Evolutionary conservation across 2,329 filamentous ascomycete genomes (phyloP), one percentile per base, ranked within the genome.

Genomic region (Verticillium tricorpus): DNA sequence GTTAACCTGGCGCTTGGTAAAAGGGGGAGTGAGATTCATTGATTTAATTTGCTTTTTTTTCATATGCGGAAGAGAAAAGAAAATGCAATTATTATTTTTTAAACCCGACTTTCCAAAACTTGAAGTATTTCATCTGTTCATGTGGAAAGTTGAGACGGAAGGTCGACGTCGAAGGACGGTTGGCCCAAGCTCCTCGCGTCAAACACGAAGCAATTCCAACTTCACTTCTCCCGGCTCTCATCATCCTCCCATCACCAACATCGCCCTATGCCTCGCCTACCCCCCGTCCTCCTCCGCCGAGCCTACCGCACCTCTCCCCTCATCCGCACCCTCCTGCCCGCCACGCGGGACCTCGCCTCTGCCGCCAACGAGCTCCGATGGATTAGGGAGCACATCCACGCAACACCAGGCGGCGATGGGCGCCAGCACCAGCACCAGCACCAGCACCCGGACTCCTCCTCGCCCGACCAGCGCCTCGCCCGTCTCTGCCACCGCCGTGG

Each of bases 301-400:
- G 88, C 88, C 62, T 76, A 76, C 64, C 71, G 73, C 9, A 78
- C 83, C 67, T 85, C 86, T 19, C 78, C 82, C 1, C 75, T 87
- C 58, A 78, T 90, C 5, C 79, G 85, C 8, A 72, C 79, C 2
- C 81, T 94, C 5, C 81, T 94, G 1, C 85, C 82, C 15, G 82
- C 81, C 9, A 90, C 89, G 66, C 82, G 88, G 63, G 82, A 86
- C 67, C 70, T 92, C 2, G 70, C 73, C n/a, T 86, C 87, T 3
- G 87, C 89, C 6, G 78, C 79, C 60, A 87, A 86, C 69, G 90
- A 94, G 77, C 78, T 93, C 59, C 83, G 89, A 69, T 94, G 90
- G 91, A 83, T 94, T 59, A 80, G 78, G 58, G 82, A 89, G 65
- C 84, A 91, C 70, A 80, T 82, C 65, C 73, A 78, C 39, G 67